phyloP scores from a whole-genome alignment of 345 rosid species.

The Gynandropsis gynandra region DNA sequence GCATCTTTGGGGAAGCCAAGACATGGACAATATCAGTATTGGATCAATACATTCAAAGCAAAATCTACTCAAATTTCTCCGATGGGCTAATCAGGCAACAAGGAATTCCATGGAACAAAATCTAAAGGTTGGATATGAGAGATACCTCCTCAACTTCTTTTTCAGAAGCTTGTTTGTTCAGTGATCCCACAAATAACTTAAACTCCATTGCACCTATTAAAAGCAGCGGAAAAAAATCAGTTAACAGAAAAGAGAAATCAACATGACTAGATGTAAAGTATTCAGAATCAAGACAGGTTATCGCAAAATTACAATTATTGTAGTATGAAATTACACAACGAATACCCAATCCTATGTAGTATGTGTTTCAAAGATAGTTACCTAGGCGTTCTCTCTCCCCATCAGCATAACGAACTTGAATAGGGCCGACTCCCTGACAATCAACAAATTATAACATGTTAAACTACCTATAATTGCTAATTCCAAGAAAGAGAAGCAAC shows the following conservation, averaged over 20 bases:
- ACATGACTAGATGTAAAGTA: slow-evolving; percentile 4
- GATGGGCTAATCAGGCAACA: slow-evolving; percentile 5
- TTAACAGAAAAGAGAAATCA: slow-evolving; percentile 14
- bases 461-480: slow-evolving; percentile 8
- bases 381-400: slow-evolving; percentile 98
- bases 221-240: slow-evolving; percentile 17
- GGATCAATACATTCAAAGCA: background rate
- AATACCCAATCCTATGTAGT: slow-evolving; percentile 11
- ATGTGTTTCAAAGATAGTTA: slow-evolving; percentile 28
- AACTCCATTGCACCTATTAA: slow-evolving; percentile 80
- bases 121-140: slow-evolving; percentile 13
- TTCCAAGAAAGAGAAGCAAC: slow-evolving; percentile 16
- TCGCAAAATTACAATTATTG: slow-evolving; percentile 10
- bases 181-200: slow-evolving; percentile 89
- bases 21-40: too few relatives aligned
- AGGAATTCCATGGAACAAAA: slow-evolving; percentile 1
- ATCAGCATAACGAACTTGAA: slow-evolving; percentile 98
- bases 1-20: too few relatives aligned
- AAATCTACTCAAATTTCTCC: slow-evolving; percentile 15
- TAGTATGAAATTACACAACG: slow-evolving; percentile 14
- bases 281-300: background rate
- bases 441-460: slow-evolving; percentile 18
- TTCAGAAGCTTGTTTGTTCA: slow-evolving; percentile 88
- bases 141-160: slow-evolving; percentile 94
- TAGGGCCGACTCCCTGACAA: slow-evolving; percentile 84